Evolutionary conservation across 805 yeast genomes (phyloP), one percentile per base, ranked within the genome.

Genomic region (Yamadazyma insecticola): DNA sequence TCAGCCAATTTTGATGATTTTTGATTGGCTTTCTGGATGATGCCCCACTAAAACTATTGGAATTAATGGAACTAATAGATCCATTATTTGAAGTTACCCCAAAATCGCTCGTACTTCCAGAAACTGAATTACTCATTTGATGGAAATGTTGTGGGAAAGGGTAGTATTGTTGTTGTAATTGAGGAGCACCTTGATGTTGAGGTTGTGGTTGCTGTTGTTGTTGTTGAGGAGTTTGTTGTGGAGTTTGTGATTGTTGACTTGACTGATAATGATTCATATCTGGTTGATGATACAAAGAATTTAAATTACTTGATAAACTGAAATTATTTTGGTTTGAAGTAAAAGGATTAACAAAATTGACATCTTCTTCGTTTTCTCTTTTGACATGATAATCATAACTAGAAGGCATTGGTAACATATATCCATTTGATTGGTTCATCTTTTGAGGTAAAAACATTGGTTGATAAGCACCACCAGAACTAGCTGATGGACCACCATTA

Each of bases 391-490:
- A 38, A 13, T 41, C 42, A 13, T 38, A 36, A 22, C 36, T 36
- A 2, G 34, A 27, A 6, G 43, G 43, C 9, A 41, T 30, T 10
- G 45, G 43, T 7, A 38, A 22, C 37, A 38, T 31, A 15, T 28
- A 37, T 37, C 13, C 16, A 16, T 22, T 34, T 34, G 16, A 22
- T 34, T 3, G 36, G 32, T n/a, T n/a, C n/a, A n/a, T n/a, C n/a
- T n/a, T n/a, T n/a, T n/a, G n/a, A n/a, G n/a, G n/a, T n/a, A n/a
- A n/a, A n/a, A n/a, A n/a, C n/a, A n/a, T n/a, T n/a, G n/a, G n/a
- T n/a, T n/a, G n/a, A n/a, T n/a, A n/a, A n/a, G n/a, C n/a, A n/a
- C n/a, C n/a, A n/a, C n/a, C n/a, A n/a, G n/a, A n/a, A 22, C 27
- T 21, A 13, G 15, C 17, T n/a, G 30, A 21, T 25, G 28, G 35